Evolutionary conservation across 2,329 filamentous ascomycete species (phyloP), one percentile per base, ranked within the genome.

Genomic region (Colletotrichum sp.): DNA sequence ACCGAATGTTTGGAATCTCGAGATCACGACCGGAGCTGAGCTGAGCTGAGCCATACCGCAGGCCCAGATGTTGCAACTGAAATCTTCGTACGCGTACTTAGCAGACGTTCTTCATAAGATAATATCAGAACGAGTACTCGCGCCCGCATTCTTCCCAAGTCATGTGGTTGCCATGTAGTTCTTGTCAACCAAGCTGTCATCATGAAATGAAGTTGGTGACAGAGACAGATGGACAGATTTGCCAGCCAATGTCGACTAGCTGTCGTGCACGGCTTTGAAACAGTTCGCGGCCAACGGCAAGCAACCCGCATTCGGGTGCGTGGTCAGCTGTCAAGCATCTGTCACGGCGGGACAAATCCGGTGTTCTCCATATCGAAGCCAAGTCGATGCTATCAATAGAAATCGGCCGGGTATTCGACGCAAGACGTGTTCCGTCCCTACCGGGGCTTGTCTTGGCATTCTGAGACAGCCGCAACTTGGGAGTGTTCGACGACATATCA

Each of bases 341-440:
- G 36, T 72, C 62, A 39, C 13, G 26, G 59, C 44, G 39, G 68
- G 26, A 72, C 34, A 24, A 55, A 34, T 26, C 30, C 63, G 39
- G 57, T 32, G 67, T 63, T 30, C 36, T 24, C 60, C 62, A 44
- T 16, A 66, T 24, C 24, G 39, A 34, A 26, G 52, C 52, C 60
- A 59, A 49, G 52, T 60, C 24, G 68, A 32, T 64, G 55, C 69
- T 77, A 75, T 69, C 68, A 73, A 76, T 76, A 76, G 68, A 63
- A 72, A 4, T 69, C 68, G 74, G 78, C 62, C 70, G 78, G 71
- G 80, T 68, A 81, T 84, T 82, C 81, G 82, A 85, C 77, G 83
- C 82, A 80, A 79, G 75, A 81, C 79, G 78, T 79, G 82, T 84
- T 84, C 81, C 81, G 82, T 55, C 60, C 49, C 49, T 63, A 65